Conservation (phyloP, 2,329 filamentous ascomycete species). For the Penicillium sp. region DNA sequence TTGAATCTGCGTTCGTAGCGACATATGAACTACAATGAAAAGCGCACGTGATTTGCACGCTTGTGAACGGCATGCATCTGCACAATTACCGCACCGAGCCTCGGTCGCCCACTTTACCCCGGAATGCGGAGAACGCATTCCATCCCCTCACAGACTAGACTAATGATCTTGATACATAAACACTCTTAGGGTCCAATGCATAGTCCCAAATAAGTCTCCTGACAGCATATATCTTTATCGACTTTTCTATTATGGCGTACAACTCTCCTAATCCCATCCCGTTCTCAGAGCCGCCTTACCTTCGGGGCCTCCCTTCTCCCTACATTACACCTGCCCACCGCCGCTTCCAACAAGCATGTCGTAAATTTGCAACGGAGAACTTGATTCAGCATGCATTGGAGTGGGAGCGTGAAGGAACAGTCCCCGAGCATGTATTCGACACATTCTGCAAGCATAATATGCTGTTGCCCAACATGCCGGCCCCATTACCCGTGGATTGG, state of each 20-base stretch:
- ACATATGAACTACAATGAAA: too few relatives aligned
- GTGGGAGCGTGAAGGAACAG: slow-evolving; percentile 66
- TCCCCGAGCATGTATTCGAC: slow-evolving; percentile 64
- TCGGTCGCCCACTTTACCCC: slow-evolving; percentile 10
- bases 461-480: slow-evolving; percentile 68
- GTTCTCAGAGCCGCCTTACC: slow-evolving; percentile 72
- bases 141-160: neutral
- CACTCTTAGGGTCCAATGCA: neutral
- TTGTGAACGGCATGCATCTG: neutral
- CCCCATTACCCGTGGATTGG: slow-evolving; percentile 68
- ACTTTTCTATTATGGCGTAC: slow-evolving; percentile 26
- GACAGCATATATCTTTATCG: neutral
- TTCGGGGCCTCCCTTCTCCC: slow-evolving; percentile 67
- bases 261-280: slow-evolving; percentile 51
- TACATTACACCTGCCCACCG: slow-evolving; percentile 68
- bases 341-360: slow-evolving; percentile 66
- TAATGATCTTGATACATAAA: neutral
- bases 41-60: neutral
- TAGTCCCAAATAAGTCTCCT: neutral
- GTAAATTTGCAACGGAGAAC: slow-evolving; percentile 64
- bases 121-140: slow-evolving; percentile 16
- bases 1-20: too few relatives aligned
- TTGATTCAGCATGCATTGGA: slow-evolving; percentile 63
- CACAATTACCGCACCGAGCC: slow-evolving; percentile 9
- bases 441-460: slow-evolving; percentile 67